Conservation (phyloP, 1,284 basidiomycete species). For the Papiliotrema flavescens region DNA sequence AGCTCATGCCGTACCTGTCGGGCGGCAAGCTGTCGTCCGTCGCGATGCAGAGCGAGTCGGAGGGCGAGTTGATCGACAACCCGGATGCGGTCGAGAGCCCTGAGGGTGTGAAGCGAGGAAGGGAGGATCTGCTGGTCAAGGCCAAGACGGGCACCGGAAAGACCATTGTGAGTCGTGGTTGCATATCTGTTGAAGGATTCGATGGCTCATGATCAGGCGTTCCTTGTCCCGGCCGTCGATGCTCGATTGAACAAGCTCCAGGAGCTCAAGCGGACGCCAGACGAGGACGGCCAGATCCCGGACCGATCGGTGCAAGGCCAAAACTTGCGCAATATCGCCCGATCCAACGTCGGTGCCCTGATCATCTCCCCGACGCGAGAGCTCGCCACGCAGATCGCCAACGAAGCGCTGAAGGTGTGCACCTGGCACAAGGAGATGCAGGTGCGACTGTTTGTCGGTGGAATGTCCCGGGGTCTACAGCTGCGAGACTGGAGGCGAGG, state of each 20-base stretch:
- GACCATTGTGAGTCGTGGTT: constrained; percentile 56
- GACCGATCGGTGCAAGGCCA: constrained; percentile 25
- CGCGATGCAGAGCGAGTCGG: constrained; percentile 16
- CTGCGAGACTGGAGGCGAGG: constrained; percentile 63
- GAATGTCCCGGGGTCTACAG: constrained; percentile 64
- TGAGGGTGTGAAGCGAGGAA: constrained; percentile 14
- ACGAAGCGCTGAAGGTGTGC: constrained; percentile 70
- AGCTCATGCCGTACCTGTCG: constrained; percentile 54
- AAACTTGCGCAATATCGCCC: constrained; percentile 47
- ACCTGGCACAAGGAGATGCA: constrained; percentile 63
- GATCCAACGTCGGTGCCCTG: constrained; percentile 64
- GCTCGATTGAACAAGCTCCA: constrained; percentile 55
- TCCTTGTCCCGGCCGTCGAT: constrained; percentile 84
- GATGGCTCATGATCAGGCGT: constrained; percentile 53
- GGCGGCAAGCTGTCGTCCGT: constrained; percentile 21
- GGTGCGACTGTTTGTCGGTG: constrained; percentile 78
- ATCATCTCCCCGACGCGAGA: constrained; percentile 93
- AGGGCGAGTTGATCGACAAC: constrained; percentile 18
- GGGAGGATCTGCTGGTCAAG: constrained; percentile 44
- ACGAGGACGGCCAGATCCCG: constrained; percentile 21
- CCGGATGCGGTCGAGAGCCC: constrained; percentile 1
- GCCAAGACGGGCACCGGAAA: constrained; percentile 95
- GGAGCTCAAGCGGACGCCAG: constrained; percentile 17
- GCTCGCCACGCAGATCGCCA: constrained; percentile 88
- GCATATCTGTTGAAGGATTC: neutral